These are phyloP conservation scores for Conringia planisiliqua DNA, from an alignment of 345 rosid species.

Conservation along the genomic window DNA sequence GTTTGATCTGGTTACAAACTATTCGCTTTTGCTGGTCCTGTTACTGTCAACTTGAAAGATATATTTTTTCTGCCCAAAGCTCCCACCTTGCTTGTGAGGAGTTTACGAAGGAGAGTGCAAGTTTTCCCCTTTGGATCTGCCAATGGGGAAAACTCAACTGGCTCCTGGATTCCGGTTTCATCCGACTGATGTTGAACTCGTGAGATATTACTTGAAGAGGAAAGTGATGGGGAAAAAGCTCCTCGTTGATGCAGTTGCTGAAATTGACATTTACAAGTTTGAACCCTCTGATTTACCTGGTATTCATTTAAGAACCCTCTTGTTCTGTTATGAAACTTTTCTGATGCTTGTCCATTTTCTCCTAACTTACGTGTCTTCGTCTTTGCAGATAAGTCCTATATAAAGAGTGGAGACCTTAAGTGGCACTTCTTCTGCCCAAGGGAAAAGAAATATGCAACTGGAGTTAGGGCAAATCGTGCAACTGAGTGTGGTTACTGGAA, in stretches of 20 bases:
- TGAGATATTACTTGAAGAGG: slow-evolving; percentile 61
- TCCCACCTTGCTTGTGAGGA: slow-evolving; percentile 9
- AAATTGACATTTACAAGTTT: slow-evolving; percentile 55
- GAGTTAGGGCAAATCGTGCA: slow-evolving; percentile 52
- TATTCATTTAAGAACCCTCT: background rate
- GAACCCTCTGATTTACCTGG: slow-evolving; percentile 69
- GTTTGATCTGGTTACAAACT: background rate
- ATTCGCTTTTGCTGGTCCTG: slow-evolving; percentile 11
- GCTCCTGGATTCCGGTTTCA: slow-evolving; percentile 82
- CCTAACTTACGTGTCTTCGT: background rate
- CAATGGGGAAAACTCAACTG: slow-evolving; percentile 42
- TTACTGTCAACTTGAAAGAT: background rate
- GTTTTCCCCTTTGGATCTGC: slow-evolving; percentile 33
- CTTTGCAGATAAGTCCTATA: slow-evolving; percentile 35
- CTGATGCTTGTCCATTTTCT: background rate
- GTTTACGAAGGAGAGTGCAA: background rate
- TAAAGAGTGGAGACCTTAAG: slow-evolving; percentile 56
- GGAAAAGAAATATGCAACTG: slow-evolving; percentile 56
- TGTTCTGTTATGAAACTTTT: background rate
- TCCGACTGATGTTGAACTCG: slow-evolving; percentile 74
- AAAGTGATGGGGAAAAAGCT: slow-evolving; percentile 56
- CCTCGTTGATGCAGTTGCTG: slow-evolving; percentile 47
- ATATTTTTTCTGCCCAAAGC: background rate
- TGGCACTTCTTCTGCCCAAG: slow-evolving; percentile 86
- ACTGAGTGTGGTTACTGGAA: slow-evolving; percentile 77